Conservation (phyloP, 192 early-diverging fungal species). For the Umbelopsis sp. region DNA sequence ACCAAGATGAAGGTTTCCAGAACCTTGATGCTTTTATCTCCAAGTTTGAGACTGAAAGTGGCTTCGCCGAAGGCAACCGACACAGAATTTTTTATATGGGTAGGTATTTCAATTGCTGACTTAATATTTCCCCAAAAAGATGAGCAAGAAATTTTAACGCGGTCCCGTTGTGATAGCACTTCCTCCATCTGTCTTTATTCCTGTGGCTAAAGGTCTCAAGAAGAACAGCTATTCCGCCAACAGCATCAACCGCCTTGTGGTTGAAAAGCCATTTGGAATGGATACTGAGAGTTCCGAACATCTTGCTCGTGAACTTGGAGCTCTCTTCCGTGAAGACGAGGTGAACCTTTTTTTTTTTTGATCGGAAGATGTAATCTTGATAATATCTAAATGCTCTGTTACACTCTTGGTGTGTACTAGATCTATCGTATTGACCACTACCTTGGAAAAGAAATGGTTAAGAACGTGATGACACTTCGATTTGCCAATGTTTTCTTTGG, state of each 20-base stretch:
- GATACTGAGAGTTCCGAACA: slow-evolving; percentile 74
- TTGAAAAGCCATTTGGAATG: slow-evolving; percentile 97
- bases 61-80: slow-evolving; percentile 2
- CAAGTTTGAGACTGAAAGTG: slow-evolving; percentile 53
- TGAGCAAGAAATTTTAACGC: background rate
- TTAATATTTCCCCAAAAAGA: background rate
- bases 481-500: slow-evolving; percentile 90
- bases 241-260: slow-evolving; percentile 80
- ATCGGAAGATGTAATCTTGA: too few species aligned
- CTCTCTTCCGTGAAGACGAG: slow-evolving; percentile 83
- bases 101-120: slow-evolving; percentile 15
- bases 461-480: slow-evolving; percentile 88
- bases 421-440: slow-evolving; percentile 98
- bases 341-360: slow-evolving; percentile 20
- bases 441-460: slow-evolving; percentile 97
- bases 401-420: slow-evolving; percentile 22
- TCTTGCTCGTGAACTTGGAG: slow-evolving; percentile 69
- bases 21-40: slow-evolving; percentile 61
- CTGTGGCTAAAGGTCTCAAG: slow-evolving; percentile 75
- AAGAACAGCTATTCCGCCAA: slow-evolving; percentile 62
- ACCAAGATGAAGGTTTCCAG: slow-evolving; percentile 69
- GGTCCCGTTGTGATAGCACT: slow-evolving; percentile 59
- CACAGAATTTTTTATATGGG: slow-evolving; percentile 80
- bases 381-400: background rate
- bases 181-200: slow-evolving; percentile 88